Evolutionary conservation across 352 stramenopile genomes (phyloP), one percentile per base, ranked within the genome.

Genomic region (Globisporangium camurandrum): DNA sequence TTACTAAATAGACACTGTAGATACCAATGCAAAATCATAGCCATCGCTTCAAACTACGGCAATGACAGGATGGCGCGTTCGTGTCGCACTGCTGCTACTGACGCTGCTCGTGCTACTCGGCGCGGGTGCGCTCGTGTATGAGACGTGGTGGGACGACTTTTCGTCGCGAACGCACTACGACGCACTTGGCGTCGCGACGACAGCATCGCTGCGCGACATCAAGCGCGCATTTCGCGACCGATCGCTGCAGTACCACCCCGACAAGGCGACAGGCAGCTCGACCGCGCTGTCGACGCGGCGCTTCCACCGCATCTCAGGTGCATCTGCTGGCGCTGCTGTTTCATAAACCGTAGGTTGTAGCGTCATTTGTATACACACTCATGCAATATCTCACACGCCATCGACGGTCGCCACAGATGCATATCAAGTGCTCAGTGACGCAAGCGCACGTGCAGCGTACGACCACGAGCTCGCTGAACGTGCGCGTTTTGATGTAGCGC

Each of bases 211-310:
- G 26, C 47, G 34, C 5, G 67, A 79, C 41, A 70, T 83, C 57
- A 83, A 79, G 66, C 67, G 69, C 38, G 67, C 71, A 1, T 92
- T 86, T 49, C 61, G 74, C 24, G 80, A 82, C 54, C 64, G 86
- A 26, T 84, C 80, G 24, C 57, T 92, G 26, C 75, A 72, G 39
- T 86, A 79, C 39, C 80, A 92, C 45, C 80, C 80, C 26, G 80
- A 92, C 51, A 88, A 87, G 46, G 62, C 75, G 23, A 52, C 41
- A n/a, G 42, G 22, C 7, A 23, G 49, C 24, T 45, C 34, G 38
- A 56, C 67, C 0, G 69, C 67, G 36, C 43, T 77, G 8, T 57
- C 57, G 34, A 60, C 51, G 11, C 43, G 39, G 19, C 56, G 67
- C 33, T 77, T 77, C 51, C 62, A 70, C 27, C 54, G 54, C 2